Evolutionary conservation across 1,139 yeast genomes (phyloP), one percentile per base, ranked within the genome.

Genomic region (Nakaseomyces glabratus): DNA sequence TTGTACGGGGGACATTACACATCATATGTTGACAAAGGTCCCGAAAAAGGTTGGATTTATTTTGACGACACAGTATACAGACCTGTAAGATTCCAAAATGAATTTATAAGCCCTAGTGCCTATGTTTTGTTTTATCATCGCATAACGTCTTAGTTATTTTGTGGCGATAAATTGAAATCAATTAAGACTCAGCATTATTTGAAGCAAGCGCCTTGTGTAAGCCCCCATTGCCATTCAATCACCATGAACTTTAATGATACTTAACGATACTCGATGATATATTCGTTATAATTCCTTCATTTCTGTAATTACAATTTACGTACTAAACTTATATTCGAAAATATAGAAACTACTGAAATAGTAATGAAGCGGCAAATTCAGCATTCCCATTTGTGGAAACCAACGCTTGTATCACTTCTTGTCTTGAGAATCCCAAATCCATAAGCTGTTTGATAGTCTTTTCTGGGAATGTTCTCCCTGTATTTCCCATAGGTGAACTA

Each of bases 1-100:
- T 64, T 88, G 33, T 73, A 80, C 31, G 85, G 94, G 2, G 97
- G 98, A 0, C 98, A 90, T 59, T 90, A 90, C 57, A 90, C 97
- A 0, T 69, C 95, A 0, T 81, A 76, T 51, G 93, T 85, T 2
- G 65, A 76, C 47, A 82, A 82, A 47, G 71, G 73, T 16, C 55
- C 66, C 4, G 64, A 64, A 32, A 63, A 69, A 34, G 57, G 58
- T 3, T 57, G 62, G 61, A 44, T 44, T 24, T 50, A 48, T 34
- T 57, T 52, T 38, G 62, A 57, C 41, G 62, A 57, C 37, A 48
- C 55, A 4, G 44, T 36, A 33, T 51, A 46, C 35, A 47, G 59
- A 24, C 50, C 45, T 10, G 42, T 51, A 9, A 49, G 46, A 34
- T 51, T 44, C 21, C 41, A 44, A 4, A 47, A 43, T 12, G 60